Evolutionary conservation across 805 yeast species (phyloP).

Genomic region (Candida taoyuanica): DNA sequence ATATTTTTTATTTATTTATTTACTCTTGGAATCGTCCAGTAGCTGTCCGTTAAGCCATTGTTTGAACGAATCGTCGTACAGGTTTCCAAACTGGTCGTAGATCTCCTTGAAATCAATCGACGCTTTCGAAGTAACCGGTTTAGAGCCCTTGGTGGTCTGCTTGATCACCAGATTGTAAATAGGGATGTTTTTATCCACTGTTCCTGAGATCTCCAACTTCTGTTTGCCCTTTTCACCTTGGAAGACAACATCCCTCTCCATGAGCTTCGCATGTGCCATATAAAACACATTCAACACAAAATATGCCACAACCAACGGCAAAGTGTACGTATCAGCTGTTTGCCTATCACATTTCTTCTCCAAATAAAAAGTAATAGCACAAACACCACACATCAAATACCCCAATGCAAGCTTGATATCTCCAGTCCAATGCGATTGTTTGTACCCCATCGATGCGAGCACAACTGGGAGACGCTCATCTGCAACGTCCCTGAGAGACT

Average conservation of each 20-base stretch:
- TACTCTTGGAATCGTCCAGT: slow-evolving; percentile 32
- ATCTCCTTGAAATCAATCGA: slow-evolving; percentile 31
- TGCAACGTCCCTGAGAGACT: slow-evolving; percentile 9
- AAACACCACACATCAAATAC: slow-evolving; percentile 42
- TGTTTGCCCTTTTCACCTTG: slow-evolving; percentile 22
- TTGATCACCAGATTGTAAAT: slow-evolving; percentile 38
- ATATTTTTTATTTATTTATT: slow-evolving; percentile 21
- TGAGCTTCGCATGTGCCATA: slow-evolving; percentile 33
- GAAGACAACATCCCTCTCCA: slow-evolving; percentile 37
- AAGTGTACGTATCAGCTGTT: slow-evolving; percentile 39
- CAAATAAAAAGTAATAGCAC: slow-evolving; percentile 43
- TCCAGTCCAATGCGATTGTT: slow-evolving; percentile 35
- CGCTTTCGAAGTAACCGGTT: slow-evolving; percentile 14
- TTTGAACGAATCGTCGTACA: slow-evolving; percentile 37
- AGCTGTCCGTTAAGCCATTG: slow-evolving; percentile 34
- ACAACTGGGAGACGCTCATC: slow-evolving; percentile 17
- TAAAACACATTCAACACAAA: slow-evolving; percentile 34
- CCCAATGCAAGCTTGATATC: slow-evolving; percentile 52
- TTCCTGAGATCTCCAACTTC: slow-evolving; percentile 27
- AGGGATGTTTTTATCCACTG: slow-evolving; percentile 39
- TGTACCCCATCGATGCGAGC: slow-evolving; percentile 33
- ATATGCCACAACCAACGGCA: slow-evolving; percentile 37
- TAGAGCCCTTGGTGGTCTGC: slow-evolving; percentile 18
- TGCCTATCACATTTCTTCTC: slow-evolving; percentile 46
- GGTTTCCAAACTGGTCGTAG: slow-evolving; percentile 38